These are phyloP conservation scores for Primulina eburnea DNA, from an alignment of 257 asterid genomes.

Conservation along the genomic window DNA sequence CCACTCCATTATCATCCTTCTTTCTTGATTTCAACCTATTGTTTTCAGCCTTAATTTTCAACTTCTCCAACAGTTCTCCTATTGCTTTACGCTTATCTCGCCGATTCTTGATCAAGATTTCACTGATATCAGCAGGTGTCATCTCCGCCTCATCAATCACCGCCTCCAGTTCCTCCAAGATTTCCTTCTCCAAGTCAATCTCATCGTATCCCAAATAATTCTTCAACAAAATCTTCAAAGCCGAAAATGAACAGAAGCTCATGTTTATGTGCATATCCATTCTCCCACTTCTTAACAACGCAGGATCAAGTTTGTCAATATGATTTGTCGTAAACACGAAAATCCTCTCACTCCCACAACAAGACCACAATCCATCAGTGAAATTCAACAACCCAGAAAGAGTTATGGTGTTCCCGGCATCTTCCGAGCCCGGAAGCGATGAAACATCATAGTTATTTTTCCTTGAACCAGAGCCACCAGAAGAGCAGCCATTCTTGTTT, in stretches of 20 bases:
- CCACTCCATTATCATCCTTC: slow-evolving; percentile 19
- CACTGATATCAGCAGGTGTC: slow-evolving; percentile 96
- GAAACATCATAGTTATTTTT: slow-evolving; percentile 22
- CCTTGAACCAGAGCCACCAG: slow-evolving; percentile 13
- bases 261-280: slow-evolving; percentile 96
- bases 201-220: slow-evolving; percentile 60
- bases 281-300: slow-evolving; percentile 81
- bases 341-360: slow-evolving; percentile 92
- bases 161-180: slow-evolving; percentile 38
- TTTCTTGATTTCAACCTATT: slow-evolving; percentile 17
- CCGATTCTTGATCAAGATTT: slow-evolving; percentile 77
- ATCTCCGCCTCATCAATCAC: slow-evolving; percentile 62
- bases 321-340: slow-evolving; percentile 92
- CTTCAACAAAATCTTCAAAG: slow-evolving; percentile 54
- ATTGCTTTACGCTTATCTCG: slow-evolving; percentile 56
- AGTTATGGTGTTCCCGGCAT: slow-evolving; percentile 58
- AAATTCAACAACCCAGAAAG: slow-evolving; percentile 84
- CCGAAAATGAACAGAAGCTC: slow-evolving; percentile 65
- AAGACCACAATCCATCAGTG: slow-evolving; percentile 93
- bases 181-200: slow-evolving; percentile 36
- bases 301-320: slow-evolving; percentile 93
- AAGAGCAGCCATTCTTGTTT: neutral
- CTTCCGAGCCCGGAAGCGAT: slow-evolving; percentile 32
- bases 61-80: slow-evolving; percentile 45
- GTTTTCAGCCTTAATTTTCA: slow-evolving; percentile 49